Evolutionary conservation across 495 filamentous ascomycete genomes (phyloP), one percentile per base, ranked within the genome.

Genomic region (Margaritispora aquatica): DNA sequence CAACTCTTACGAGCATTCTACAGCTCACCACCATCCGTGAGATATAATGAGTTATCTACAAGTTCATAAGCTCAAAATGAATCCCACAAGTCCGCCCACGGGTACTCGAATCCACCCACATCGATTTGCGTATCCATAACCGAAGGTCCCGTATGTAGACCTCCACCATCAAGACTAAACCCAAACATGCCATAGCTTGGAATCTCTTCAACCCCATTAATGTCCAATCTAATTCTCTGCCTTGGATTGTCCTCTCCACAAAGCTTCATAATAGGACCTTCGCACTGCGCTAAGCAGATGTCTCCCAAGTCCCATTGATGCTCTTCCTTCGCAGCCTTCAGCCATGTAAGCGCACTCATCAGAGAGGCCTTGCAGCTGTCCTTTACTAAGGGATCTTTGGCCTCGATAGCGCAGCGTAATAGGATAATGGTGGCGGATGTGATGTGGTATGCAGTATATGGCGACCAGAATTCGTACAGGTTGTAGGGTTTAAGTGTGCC

Each of bases 1-100:
- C 29, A 34, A 34, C 7, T 34, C 7, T 15, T 7, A 7, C 29
- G 5, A 5, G 5, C 7, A 34, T 34, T 34, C 29, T 34, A 15
- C 15, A 34, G 29, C 29, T 7, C 7, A 15, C 29, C 29, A 5
- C 15, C 29, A 7, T 34, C 29, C 15, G 15, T 34, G 5, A 7
- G 5, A 5, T 34, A 34, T 34, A 34, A 15, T 34, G 15, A 34
- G 29, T 34, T 5, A 15, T 34, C 15, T 34, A 34, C 5, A 34
- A 5, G 29, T 7, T 34, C n/a, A n/a, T 34, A 5, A 15, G 15
- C 29, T 34, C 36, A 56, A 21, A 57, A 57, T 17, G 46, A 47
- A 27, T 57, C 54, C 38, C 54, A 57, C 24, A 57, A 47, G 49
- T 57, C 54, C n/a, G 38, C 54, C 34, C 38, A 57, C 1, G 54